Conservation (phyloP, 1,139 yeast species). For the Nakaseomyces nivariensis region DNA sequence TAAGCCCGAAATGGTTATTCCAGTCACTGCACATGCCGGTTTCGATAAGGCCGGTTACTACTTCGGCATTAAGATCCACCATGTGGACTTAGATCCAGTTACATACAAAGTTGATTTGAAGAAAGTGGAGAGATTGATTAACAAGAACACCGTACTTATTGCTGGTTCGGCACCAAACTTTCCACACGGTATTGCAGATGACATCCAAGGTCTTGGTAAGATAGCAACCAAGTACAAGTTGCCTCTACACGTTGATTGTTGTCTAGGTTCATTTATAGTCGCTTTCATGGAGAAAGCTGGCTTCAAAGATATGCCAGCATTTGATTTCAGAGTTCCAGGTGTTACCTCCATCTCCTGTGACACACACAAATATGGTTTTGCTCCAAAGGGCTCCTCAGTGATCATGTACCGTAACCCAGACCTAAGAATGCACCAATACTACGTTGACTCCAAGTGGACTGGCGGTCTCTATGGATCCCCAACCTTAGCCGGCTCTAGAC, state of each 20-base stretch:
- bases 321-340: constrained; percentile 84
- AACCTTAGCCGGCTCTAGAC: constrained; percentile 91
- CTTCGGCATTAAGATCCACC: constrained; percentile 76
- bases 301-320: constrained; percentile 49
- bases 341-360: constrained; percentile 98
- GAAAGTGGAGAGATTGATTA: constrained; percentile 56
- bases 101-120: constrained; percentile 59
- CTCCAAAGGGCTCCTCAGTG: constrained; percentile 92
- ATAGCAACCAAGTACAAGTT: constrained; percentile 55
- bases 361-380: constrained; percentile 96
- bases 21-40: constrained; percentile 88
- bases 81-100: constrained; percentile 63
- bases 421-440: constrained; percentile 75
- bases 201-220: constrained; percentile 60
- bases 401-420: constrained; percentile 71
- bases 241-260: constrained; percentile 91
- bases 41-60: constrained; percentile 89
- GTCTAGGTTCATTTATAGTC: constrained; percentile 85
- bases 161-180: constrained; percentile 95
- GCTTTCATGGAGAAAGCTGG: constrained; percentile 66
- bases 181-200: constrained; percentile 94
- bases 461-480: constrained; percentile 97
- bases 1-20: constrained; percentile 81
- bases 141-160: constrained; percentile 67
- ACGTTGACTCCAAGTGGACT: constrained; percentile 73